Base-by-base conservation (phyloP, 2,329 filamentous ascomycete genomes). In the Alternaria gaisen region DNA sequence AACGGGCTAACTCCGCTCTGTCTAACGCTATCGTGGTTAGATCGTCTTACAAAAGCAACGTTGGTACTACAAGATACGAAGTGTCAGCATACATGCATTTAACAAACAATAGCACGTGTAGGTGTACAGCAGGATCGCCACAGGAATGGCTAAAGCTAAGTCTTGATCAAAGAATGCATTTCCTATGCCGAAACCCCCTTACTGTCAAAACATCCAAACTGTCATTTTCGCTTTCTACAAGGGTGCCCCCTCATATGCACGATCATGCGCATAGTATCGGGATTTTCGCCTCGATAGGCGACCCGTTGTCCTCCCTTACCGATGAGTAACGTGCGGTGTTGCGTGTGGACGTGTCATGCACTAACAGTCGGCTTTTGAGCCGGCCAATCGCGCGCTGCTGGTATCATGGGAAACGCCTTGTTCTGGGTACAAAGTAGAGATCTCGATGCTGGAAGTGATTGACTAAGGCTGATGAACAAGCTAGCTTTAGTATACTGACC, bases 181-280 rank as follows among this genome's bases (percentile, higher is more conserved):
- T 38, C 5, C 50, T 41, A 28, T 11, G 40, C 46, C 14, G 20
- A 34, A 24, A 12, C 3, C 10, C 52, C 18, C 41, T 40, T 36
- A 14, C 40, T 18, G 11, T 16, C 41, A 38, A 30, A 14, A n/a
- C 12, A 52, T 12, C 54, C 20, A 52, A 22, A 16, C 1, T 24
- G 11, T 20, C 54, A 34, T 41, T 16, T 46, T 11, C 28, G 14
- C 34, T 24, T 47, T 30, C 14, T 32, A 32, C 28, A 22, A 54
- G 56, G 42, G 51, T 34, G 32, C 24, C 41, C 50, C 24, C 30
- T 32, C 24, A 10, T 38, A 50, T 46, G 50, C 42, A 53, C 50
- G 48, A 54, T 24, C 46, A 50, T 50, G 20, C 30, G 10, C 22
- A 36, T 36, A 38, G 46, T 22, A 20, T 22, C 42, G 14, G 34